Conservation (phyloP, 208 protist species). For the Naegleria fowleri region DNA sequence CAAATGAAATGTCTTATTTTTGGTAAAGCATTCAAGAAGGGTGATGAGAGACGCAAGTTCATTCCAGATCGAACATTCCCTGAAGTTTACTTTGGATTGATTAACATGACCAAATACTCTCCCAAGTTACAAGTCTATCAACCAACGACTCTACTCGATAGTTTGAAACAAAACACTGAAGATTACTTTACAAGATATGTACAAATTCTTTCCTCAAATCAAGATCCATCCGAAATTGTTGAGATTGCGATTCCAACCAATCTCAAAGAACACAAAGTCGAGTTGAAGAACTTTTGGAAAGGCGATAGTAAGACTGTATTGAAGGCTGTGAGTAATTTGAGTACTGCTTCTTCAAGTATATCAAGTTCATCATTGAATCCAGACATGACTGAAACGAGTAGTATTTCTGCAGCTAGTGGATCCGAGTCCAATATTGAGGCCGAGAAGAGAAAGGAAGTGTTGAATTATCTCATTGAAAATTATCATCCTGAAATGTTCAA, state of each 20-base stretch:
- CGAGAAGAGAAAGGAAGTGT: neutral
- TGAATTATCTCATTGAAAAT: neutral
- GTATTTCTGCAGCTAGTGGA: neutral
- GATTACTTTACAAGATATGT: neutral
- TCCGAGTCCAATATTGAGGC: neutral
- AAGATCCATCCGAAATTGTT: neutral
- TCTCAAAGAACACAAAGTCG: neutral
- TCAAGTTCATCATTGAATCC: neutral
- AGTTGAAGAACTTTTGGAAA: slow-evolving; percentile 2
- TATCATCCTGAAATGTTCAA: neutral
- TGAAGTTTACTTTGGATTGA: neutral
- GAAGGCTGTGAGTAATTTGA: neutral
- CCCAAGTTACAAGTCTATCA: neutral
- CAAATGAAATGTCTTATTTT: neutral
- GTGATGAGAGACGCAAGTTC: neutral
- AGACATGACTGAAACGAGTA: neutral
- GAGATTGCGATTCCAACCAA: neutral
- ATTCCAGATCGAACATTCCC: neutral
- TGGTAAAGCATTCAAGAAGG: slow-evolving; percentile 3
- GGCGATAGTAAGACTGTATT: neutral
- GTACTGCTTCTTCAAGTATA: neutral
- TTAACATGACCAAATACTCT: neutral
- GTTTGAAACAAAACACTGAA: neutral
- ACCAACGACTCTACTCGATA: neutral
- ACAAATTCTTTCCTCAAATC: neutral